These are phyloP conservation scores for Crithidia bombi DNA, from an alignment of 208 protist genomes.

Conservation along the genomic window DNA sequence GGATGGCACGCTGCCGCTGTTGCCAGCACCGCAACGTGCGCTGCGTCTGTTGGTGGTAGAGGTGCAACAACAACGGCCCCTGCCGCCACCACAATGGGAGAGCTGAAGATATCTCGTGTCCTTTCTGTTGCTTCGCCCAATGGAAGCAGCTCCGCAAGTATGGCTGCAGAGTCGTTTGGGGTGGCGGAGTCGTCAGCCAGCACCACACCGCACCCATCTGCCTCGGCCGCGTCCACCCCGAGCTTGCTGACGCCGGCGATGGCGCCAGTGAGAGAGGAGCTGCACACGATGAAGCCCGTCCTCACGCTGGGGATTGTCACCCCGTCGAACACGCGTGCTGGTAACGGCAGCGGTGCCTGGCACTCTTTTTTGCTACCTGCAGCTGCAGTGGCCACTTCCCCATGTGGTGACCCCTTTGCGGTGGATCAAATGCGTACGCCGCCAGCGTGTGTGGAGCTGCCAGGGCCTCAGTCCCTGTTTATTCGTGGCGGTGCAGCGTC, in stretches of 20 bases:
- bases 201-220: background rate
- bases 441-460: constrained; percentile 29
- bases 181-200: constrained; percentile 1
- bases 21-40: background rate
- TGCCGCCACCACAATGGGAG: background rate
- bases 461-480: constrained; percentile 36
- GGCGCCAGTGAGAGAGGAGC: constrained; percentile 10
- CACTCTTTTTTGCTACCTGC: constrained; percentile 1
- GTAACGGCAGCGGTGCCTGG: background rate
- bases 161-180: background rate
- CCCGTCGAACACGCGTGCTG: background rate
- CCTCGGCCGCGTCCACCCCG: constrained; percentile 7
- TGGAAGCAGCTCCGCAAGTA: background rate
- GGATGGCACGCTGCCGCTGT: background rate
- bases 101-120: background rate
- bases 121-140: background rate
- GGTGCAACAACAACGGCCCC: background rate
- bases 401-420: background rate
- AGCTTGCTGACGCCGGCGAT: background rate
- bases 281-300: background rate
- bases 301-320: background rate
- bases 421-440: constrained; percentile 12
- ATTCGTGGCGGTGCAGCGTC: constrained; percentile 14
- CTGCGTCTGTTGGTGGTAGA: background rate
- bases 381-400: background rate